These are phyloP conservation scores for Daldinia bambusicola DNA, from an alignment of 495 filamentous ascomycete genomes.

Conservation along the genomic window DNA sequence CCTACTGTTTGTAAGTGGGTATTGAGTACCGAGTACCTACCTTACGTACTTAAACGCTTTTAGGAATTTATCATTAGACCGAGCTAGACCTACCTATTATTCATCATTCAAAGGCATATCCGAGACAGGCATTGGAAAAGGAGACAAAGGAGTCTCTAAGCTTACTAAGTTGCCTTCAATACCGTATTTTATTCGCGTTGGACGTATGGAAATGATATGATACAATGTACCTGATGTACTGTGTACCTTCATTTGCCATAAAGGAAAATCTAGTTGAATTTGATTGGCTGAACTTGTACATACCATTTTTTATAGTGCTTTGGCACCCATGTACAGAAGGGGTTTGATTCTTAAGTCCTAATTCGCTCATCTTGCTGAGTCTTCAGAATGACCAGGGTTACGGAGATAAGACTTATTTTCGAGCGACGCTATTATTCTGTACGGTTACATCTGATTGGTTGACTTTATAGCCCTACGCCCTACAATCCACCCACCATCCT, in stretches of 20 bases:
- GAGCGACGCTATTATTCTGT: background rate
- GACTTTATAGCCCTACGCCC: background rate
- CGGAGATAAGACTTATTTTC: slow-evolving; percentile 5
- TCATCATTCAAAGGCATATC: too few relatives aligned
- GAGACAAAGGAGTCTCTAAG: too few relatives aligned
- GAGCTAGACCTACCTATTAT: too few relatives aligned
- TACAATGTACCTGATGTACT: background rate
- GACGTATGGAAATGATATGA: too few relatives aligned
- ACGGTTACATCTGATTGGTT: background rate
- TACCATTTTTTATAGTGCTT: background rate
- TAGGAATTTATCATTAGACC: too few relatives aligned
- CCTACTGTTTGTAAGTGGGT: background rate
- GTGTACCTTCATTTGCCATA: background rate
- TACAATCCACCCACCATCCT: background rate
- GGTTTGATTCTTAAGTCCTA: background rate
- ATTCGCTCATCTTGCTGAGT: background rate
- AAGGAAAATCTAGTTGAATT: background rate
- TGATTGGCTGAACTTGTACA: background rate
- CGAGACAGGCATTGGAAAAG: too few relatives aligned
- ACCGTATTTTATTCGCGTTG: too few relatives aligned
- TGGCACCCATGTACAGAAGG: too few relatives aligned
- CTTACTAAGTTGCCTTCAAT: too few relatives aligned
- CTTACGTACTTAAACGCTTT: too few relatives aligned
- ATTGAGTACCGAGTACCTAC: background rate
- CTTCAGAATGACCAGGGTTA: background rate